Base-by-base conservation (phyloP, 2,329 filamentous ascomycete genomes). In the Fusarium equiseti region DNA sequence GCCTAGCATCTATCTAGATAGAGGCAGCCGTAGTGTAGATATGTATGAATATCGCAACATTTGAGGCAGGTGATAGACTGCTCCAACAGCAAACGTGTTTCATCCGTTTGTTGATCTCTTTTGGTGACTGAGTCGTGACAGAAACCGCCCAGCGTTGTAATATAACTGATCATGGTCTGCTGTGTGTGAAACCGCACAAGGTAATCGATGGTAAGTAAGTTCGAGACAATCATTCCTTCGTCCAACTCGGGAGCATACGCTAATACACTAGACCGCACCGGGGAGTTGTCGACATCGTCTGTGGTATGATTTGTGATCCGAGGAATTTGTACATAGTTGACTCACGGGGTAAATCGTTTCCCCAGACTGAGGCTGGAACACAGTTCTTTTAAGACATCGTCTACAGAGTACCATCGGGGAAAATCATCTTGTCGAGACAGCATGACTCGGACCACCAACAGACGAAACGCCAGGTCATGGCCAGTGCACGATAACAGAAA, bases 1-100 rank as follows among this genome's bases (percentile, higher is more conserved):
- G 29, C 15, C 29, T 38, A 68, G 58, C 63, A 71, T 72, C 59
- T 66, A 71, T 72, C 59, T 66, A 69, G 68, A 74, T 75, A 64
- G 53, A 61, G 63, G 49, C 51, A 49, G 51, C 51, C 49, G 46
- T 71, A 60, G 65, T 54, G 63, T 63, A 61, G 54, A 43, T 48
- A 27, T 66, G 65, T 48, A 27, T 68, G 65, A 38, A 59, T 68
- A 62, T 70, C 57, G 66, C 54, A 49, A 64, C 57, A 57, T 63
- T 63, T 53, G 59, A 70, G 59, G 61, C 55, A 49, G 50, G 63
- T 59, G 61, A 71, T 63, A 49, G 59, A 40, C 52, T 65, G 46
- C 51, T 56, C 51, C 53, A 63, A 54, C 42, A 51, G 35, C 51
- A 48, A 55, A 52, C 24, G 29, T 61, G 48, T 59, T 72, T 72